phyloP scores from a whole-genome alignment of 768 basidiomycete genomes.

The Termitomyces sp. region DNA sequence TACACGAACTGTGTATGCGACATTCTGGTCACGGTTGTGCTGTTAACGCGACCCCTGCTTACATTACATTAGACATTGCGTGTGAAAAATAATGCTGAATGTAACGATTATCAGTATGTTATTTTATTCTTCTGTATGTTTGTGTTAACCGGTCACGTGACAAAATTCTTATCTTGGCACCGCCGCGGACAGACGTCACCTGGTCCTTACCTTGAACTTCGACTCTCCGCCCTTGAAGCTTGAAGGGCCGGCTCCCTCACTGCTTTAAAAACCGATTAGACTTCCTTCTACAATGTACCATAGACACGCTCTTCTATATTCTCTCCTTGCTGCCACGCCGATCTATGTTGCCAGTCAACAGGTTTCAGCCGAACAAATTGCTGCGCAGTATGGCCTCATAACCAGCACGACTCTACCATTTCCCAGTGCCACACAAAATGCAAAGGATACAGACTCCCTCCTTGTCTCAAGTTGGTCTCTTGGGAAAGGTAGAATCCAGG shows the following conservation, averaged over 20 bases:
- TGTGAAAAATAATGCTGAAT: neutral
- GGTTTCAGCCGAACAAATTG: conserved; percentile 34
- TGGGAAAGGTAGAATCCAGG: conserved; percentile 57
- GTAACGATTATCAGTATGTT: neutral
- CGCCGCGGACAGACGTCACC: neutral
- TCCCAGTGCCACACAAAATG: conserved; percentile 57
- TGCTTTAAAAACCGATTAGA: neutral
- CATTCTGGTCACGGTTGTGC: neutral
- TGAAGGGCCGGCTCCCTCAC: neutral
- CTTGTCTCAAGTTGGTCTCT: conserved; percentile 60
- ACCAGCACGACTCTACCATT: conserved; percentile 64
- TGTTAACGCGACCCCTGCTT: neutral
- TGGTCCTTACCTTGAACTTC: neutral
- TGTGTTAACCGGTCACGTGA: neutral
- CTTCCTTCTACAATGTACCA: conserved; percentile 8
- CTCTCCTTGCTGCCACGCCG: conserved; percentile 15
- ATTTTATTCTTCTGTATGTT: neutral
- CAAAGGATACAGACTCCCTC: conserved; percentile 45
- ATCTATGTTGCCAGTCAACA: conserved; percentile 26
- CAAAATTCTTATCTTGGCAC: neutral
- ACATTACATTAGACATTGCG: neutral
- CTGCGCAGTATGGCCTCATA: conserved; percentile 50
- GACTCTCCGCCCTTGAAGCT: neutral
- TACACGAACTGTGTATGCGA: neutral
- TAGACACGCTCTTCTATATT: conserved; percentile 15